Evolutionary conservation across 2,329 filamentous ascomycete genomes (phyloP).

Genomic region (Fusarium odoratissimum): DNA sequence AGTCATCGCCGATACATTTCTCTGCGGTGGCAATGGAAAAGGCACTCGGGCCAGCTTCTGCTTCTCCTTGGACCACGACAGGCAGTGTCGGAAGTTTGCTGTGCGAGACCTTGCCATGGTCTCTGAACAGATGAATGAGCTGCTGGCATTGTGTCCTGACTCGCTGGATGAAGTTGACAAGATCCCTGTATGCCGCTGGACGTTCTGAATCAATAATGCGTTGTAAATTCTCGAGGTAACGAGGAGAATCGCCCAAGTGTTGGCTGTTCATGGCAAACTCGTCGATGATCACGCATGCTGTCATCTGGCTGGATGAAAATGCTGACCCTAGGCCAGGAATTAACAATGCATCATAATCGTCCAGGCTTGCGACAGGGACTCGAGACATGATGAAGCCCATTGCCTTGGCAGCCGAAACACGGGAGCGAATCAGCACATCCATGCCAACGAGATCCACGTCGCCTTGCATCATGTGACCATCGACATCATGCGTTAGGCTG

Average conservation of each 20-base stretch:
- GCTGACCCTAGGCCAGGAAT: constrained; percentile 75
- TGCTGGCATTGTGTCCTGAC: constrained; percentile 92
- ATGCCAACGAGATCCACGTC: constrained; percentile 94
- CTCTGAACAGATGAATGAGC: constrained; percentile 89
- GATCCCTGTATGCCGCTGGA: constrained; percentile 85
- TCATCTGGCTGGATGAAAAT: constrained; percentile 87
- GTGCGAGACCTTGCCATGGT: constrained; percentile 84
- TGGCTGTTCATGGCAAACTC: constrained; percentile 79
- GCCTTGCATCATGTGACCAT: constrained; percentile 97
- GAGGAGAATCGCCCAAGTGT: constrained; percentile 54
- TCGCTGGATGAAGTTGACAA: constrained; percentile 89
- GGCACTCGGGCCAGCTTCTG: constrained; percentile 89
- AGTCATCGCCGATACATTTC: constrained; percentile 86
- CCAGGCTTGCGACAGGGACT: constrained; percentile 73
- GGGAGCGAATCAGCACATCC: constrained; percentile 88
- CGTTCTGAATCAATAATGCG: constrained; percentile 84
- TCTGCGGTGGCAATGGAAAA: constrained; percentile 91
- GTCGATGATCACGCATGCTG: constrained; percentile 85
- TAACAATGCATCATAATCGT: constrained; percentile 73
- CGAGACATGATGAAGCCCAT: constrained; percentile 85
- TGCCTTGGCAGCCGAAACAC: constrained; percentile 86
- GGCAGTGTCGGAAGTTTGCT: constrained; percentile 83
- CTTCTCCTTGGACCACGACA: constrained; percentile 92
- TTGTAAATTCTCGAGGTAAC: constrained; percentile 74
- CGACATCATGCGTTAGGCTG: constrained; percentile 89